Evolutionary conservation across 2,329 filamentous ascomycete species (phyloP).

Genomic region (Drechslerella coelobrocha): DNA sequence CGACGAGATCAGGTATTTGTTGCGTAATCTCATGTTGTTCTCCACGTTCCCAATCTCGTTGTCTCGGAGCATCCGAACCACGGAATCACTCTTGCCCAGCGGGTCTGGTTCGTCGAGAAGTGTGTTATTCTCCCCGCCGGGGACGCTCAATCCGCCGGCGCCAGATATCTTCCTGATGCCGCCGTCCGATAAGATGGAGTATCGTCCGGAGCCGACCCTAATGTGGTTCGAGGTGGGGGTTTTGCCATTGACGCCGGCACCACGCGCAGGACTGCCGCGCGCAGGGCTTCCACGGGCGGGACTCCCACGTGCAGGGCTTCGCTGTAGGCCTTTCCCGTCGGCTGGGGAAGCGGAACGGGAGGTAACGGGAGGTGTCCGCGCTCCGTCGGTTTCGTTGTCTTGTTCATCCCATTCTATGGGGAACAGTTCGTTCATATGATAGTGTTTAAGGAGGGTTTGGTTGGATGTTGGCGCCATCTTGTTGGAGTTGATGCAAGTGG

Average conservation of each 20-base stretch:
- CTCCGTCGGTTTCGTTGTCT: slow-evolving; percentile 31
- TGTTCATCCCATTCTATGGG: slow-evolving; percentile 54
- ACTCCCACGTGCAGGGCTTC: slow-evolving; percentile 6
- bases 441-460: slow-evolving; percentile 54
- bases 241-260: slow-evolving; percentile 12
- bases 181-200: slow-evolving; percentile 54
- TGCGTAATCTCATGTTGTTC: slow-evolving; percentile 80
- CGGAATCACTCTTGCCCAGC: slow-evolving; percentile 83
- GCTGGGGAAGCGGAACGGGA: slow-evolving; percentile 31
- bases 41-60: slow-evolving; percentile 76
- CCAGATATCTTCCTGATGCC: slow-evolving; percentile 49
- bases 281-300: slow-evolving; percentile 34
- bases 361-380: slow-evolving; percentile 17
- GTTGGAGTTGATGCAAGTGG: slow-evolving; percentile 9
- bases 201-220: slow-evolving; percentile 49
- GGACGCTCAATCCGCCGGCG: slow-evolving; percentile 49
- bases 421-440: slow-evolving; percentile 54
- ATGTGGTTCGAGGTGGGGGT: slow-evolving; percentile 2
- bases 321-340: slow-evolving; percentile 25
- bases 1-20: slow-evolving; percentile 92
- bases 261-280: slow-evolving; percentile 17
- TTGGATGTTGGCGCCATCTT: slow-evolving; percentile 49
- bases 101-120: slow-evolving; percentile 93
- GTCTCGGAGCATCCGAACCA: slow-evolving; percentile 78
- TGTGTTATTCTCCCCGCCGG: slow-evolving; percentile 70